Conservation (phyloP, 768 basidiomycete genomes). For the Nidula microcarpa region DNA sequence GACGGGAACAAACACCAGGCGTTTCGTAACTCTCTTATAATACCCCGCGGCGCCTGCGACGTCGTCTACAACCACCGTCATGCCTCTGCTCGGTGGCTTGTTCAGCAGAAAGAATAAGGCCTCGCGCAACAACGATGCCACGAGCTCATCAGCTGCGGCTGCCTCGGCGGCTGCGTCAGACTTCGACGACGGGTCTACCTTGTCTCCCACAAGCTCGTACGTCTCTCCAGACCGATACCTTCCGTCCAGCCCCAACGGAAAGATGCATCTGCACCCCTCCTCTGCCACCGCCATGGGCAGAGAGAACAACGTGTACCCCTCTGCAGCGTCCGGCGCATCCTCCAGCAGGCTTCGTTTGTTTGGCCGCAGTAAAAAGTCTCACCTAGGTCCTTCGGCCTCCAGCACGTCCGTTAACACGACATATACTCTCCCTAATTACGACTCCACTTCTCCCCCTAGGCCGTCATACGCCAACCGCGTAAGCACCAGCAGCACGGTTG, state of each 20-base stretch:
- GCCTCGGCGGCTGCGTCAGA: constrained; percentile 10
- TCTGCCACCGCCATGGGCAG: constrained; percentile 11
- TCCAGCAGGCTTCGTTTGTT: constrained; percentile 22
- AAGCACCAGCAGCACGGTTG: constrained; percentile 27
- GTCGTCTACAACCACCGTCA: constrained; percentile 4
- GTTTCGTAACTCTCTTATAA: no score
- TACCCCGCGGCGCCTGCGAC: neutral
- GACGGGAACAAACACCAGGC: no score
- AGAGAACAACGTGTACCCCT: constrained; percentile 15
- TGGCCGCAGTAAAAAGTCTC: constrained; percentile 28
- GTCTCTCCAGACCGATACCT: constrained; percentile 24
- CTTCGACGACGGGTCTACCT: constrained; percentile 15
- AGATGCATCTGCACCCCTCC: constrained; percentile 17
- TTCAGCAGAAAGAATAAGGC: constrained; percentile 34
- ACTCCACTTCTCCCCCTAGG: constrained; percentile 19
- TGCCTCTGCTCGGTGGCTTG: constrained; percentile 35
- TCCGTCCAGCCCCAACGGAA: constrained; percentile 31
- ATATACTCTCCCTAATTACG: constrained; percentile 11
- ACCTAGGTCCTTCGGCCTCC: constrained; percentile 6
- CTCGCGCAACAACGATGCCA: constrained; percentile 14
- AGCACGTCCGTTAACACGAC: neutral
- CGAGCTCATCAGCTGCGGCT: constrained; percentile 7
- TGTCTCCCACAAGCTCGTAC: constrained; percentile 30
- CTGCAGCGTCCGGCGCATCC: constrained; percentile 13
- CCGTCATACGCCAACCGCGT: constrained; percentile 25